Base-by-base conservation (phyloP, 371 early-diverging fungal genomes). In the Saksenaea vasiformis region DNA sequence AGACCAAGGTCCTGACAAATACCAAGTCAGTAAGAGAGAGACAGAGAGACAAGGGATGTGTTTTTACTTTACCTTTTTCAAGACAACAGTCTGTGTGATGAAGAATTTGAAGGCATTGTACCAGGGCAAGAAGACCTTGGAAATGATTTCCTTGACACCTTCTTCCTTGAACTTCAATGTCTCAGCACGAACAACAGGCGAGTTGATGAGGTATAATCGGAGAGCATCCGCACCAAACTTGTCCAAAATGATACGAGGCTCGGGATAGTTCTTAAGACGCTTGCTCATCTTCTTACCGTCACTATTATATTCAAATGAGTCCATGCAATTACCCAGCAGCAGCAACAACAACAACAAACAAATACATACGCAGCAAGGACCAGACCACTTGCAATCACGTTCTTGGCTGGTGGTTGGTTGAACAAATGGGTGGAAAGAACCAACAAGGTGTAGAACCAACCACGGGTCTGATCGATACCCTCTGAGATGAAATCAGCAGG, bases 281-380 rank as follows among this genome's bases (percentile, higher is more conserved):
- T 99, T 99, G 75, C 94, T 93, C 99, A 99, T 99, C 88, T 99
- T 99, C 84, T 99, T 99, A 70, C 99, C 99, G 79, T 99, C 99
- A 24, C 85, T 87, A 58, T 55, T 17, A 28, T 13, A 64, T n/a
- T n/a, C n/a, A 54, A 19, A 22, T 28, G 51, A 44, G 14, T 60
- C 35, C 31, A 59, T 28, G 14, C 27, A 61, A 7, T n/a, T n/a
- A n/a, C n/a, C n/a, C n/a, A n/a, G n/a, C n/a, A n/a, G n/a, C n/a
- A n/a, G n/a, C n/a, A n/a, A n/a, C n/a, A n/a, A n/a, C n/a, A n/a
- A n/a, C n/a, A n/a, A n/a, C n/a, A n/a, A n/a, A n/a, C n/a, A 31
- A 31, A 31, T 7, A 78, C 85, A 54, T 72, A 86, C 84, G 88
- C 78, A 11, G 99, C 99, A 61, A 99, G 88, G 8, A 99, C 98